Evolutionary conservation across 2,329 filamentous ascomycete genomes (phyloP), one percentile per base, ranked within the genome.

Genomic region (Aureobasidium sp.): DNA sequence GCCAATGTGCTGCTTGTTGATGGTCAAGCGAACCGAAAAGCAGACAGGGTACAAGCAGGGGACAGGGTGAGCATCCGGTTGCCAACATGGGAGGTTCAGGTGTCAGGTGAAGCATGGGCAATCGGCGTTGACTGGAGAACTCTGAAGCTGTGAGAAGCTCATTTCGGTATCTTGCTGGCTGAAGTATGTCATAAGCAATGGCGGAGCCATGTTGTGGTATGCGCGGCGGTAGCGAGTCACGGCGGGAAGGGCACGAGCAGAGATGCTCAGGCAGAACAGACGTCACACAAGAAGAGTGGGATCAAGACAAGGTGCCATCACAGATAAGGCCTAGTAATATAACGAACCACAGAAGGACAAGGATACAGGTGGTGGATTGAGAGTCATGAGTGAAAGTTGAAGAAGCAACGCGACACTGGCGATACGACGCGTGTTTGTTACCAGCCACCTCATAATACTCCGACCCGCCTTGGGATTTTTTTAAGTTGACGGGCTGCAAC

Each of bases 91-190:
- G 70, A 76, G 45, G 69, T 78, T 11, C 68, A 72, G 58, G 61
- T 77, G 27, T 67, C 68, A 0, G 70, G 68, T 2, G 63, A 67
- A 56, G 71, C 44, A 37, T 78, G 75, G 74, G 63, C 68, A 14
- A 71, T 78, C 17, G 76, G 69, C 50, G 75, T 77, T 24, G 76
- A 79, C 57, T 79, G 77, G 77, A 68, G 66, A 56, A 60, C 35
- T 11, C 31, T 22, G 24, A 33, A 60, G 24, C 27, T 7, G 14
- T 60, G 27, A 60, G 27, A 48, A 33, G 47, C 42, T 59, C 54
- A 59, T 39, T 37, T 47, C 19, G 29, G 40, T 48, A 58, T 11
- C 5, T 27, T 59, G 54, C 48, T 35, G 33, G 27, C 7, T 27
- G 17, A 29, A 11, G 31, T 14, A 42, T 40, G 35, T 60, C 57